These are phyloP conservation scores for Magnolia changhungtana DNA, from an alignment of 164 flowering plant genomes.

Conservation along the genomic window DNA sequence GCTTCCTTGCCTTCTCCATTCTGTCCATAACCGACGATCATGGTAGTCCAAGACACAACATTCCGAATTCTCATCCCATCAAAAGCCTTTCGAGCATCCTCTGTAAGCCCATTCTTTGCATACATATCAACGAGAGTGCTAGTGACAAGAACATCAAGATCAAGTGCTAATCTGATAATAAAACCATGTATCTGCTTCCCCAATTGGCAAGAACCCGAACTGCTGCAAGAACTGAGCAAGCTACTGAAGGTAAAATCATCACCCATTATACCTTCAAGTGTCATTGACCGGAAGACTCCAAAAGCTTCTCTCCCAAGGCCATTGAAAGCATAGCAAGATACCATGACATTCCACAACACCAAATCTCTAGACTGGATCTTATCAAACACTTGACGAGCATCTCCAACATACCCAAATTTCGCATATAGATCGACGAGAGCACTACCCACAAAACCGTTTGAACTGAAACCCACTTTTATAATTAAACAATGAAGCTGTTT, in stretches of 20 bases:
- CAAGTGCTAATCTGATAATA: conserved; percentile 33
- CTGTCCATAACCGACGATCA: conserved; percentile 63
- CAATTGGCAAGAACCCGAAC: conserved; percentile 20
- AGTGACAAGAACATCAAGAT: conserved; percentile 44
- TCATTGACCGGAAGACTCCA: conserved; percentile 40
- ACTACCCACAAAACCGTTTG: conserved; percentile 36
- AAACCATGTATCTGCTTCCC: conserved; percentile 58
- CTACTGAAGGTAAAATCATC: conserved; percentile 55
- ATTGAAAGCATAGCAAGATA: conserved; percentile 51
- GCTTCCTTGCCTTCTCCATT: conserved; percentile 55
- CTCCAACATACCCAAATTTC: conserved; percentile 39
- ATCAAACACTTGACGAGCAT: conserved; percentile 50
- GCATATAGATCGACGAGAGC: conserved; percentile 53
- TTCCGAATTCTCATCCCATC: conserved; percentile 45
- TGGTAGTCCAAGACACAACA: conserved; percentile 63
- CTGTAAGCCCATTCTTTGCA: conserved; percentile 35
- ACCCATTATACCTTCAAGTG: conserved; percentile 32
- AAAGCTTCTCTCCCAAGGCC: conserved; percentile 33
- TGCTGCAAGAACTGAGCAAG: conserved; percentile 40
- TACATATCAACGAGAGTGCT: conserved; percentile 67
- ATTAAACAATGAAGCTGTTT: conserved; percentile 47
- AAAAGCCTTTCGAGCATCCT: conserved; percentile 50
- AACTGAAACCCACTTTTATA: conserved; percentile 35
- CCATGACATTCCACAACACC: conserved; percentile 69
- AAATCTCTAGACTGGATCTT: conserved; percentile 32